Percentiles rank a stretch among this genome's conserved stretches.
Evolutionary conservation across 2,329 filamentous ascomycete species (phyloP).

Genomic region (Sporothrix brasiliensis): DNA sequence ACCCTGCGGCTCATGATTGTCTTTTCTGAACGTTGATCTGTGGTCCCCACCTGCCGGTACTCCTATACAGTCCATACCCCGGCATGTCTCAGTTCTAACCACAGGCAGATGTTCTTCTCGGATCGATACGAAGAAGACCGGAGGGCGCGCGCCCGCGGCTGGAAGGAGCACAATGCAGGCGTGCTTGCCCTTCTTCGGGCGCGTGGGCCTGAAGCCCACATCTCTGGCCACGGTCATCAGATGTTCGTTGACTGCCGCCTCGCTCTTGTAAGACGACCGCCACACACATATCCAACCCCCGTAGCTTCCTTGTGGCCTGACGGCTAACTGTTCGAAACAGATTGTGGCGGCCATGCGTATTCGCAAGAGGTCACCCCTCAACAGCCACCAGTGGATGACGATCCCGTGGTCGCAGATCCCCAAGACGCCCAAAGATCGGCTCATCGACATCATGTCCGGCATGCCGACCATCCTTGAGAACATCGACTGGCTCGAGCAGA

Average conservation of each 20-base stretch:
- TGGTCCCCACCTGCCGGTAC: neutral
- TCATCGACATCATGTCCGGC: conserved; percentile 36
- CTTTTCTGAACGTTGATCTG: conserved; percentile 34
- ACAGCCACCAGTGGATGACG: conserved; percentile 35
- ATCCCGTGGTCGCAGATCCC: conserved; percentile 35
- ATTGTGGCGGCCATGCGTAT: conserved; percentile 33
- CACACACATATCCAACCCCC: too few species aligned
- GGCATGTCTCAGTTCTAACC: neutral
- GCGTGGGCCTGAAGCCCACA: conserved; percentile 34
- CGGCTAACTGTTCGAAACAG: conserved; percentile 21
- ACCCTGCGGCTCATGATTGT: conserved; percentile 38
- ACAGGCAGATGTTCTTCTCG: conserved; percentile 35
- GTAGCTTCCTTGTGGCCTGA: too few species aligned
- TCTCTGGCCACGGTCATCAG: conserved; percentile 35
- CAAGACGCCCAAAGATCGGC: conserved; percentile 35
- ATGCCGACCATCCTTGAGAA: conserved; percentile 36
- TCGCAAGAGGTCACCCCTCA: conserved; percentile 34
- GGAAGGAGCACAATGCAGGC: conserved; percentile 36
- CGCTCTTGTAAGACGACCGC: conserved; percentile 30
- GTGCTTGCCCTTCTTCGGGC: conserved; percentile 34
- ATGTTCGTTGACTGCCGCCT: conserved; percentile 37
- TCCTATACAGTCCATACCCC: neutral
- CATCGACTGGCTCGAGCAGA: conserved; percentile 32
- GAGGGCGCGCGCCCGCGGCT: conserved; percentile 34
- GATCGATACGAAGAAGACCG: conserved; percentile 35